Evolutionary conservation across 306 rosid genomes (phyloP), one percentile per base, ranked within the genome.

Genomic region (Trifolium subterraneum): DNA sequence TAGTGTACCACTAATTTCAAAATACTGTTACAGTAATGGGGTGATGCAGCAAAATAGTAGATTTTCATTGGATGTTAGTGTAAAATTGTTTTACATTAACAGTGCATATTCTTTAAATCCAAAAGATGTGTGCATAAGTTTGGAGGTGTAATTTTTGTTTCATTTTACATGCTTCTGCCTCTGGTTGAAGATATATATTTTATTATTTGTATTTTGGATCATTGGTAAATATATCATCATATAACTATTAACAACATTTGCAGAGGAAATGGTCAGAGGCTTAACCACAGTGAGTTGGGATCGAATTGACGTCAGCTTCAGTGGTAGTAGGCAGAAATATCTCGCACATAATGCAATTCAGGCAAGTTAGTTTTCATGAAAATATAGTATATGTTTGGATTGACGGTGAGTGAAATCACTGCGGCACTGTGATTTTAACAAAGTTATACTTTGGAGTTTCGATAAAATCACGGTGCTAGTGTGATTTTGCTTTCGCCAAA

Each of bases 281-380:
- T 82, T 93, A 77, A 87, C 90, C 33, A 79, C 80, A 20, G 42
- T 93, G 87, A 84, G 88, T 78, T 94, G 98, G 97, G 98, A 91
- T 50, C 72, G 97, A 47, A 74, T 94, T 60, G 97, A 94, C 82
- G 94, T 94, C 54, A 86, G 80, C 80, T 94, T 94, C 73, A 79
- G 82, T 9, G 84, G 90, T 61, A 88, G 85, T 68, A 83, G 45
- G 76, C 97, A 88, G 83, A 87, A 75, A 70, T 72, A n/a, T 79
- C 72, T 87, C 0, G 98, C 98, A 2, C 98, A 94, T 70, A 82
- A 31, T 48, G 81, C 95, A 70, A 91, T 94, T 83, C 98, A 89
- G 98, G 98, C 84, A 79, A 84, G 84, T 72, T 58, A 80, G 84
- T 15, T 51, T 42, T 71, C 56, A 31, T 76, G 77, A 39, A 20